Percentiles rank a stretch among this genome's conserved stretches.
Evolutionary conservation across 495 filamentous ascomycete genomes (phyloP).

Genomic region (Physcia stellaris): DNA sequence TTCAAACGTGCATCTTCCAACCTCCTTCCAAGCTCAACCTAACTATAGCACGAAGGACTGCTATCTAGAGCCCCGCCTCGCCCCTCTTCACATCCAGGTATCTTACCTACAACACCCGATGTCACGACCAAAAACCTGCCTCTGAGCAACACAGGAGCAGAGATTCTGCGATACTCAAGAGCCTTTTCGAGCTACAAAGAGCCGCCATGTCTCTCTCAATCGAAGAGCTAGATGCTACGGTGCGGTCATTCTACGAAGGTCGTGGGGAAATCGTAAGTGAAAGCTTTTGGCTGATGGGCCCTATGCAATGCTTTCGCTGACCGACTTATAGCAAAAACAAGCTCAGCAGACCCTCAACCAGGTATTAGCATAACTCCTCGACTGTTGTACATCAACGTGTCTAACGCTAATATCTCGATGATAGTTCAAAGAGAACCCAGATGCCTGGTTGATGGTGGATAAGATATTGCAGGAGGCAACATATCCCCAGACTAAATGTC

Average conservation of each 20-base stretch:
- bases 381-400: not conserved
- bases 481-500: conserved; percentile 95
- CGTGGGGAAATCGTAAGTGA: conserved; percentile 71
- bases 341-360: conserved; percentile 90
- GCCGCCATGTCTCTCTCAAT: conserved; percentile 56
- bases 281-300: conserved; percentile 11
- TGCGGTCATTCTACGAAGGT: conserved; percentile 93
- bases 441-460: conserved; percentile 93
- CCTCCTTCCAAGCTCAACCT: no score
- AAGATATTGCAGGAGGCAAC: conserved; percentile 82
- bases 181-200: no score
- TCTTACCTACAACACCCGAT: no score
- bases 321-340: conserved; percentile 71
- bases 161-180: no score
- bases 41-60: no score
- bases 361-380: conserved; percentile 36
- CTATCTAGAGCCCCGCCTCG: no score
- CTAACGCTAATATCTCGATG: conserved; percentile 17
- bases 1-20: no score
- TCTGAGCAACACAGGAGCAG: no score
- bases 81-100: no score
- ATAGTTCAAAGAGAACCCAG: conserved; percentile 98
- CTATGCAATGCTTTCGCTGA: conserved; percentile 17
- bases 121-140: no score
- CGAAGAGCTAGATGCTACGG: conserved; percentile 85